Conservation (phyloP, 1,139 yeast species). For the Taphrina communis region DNA sequence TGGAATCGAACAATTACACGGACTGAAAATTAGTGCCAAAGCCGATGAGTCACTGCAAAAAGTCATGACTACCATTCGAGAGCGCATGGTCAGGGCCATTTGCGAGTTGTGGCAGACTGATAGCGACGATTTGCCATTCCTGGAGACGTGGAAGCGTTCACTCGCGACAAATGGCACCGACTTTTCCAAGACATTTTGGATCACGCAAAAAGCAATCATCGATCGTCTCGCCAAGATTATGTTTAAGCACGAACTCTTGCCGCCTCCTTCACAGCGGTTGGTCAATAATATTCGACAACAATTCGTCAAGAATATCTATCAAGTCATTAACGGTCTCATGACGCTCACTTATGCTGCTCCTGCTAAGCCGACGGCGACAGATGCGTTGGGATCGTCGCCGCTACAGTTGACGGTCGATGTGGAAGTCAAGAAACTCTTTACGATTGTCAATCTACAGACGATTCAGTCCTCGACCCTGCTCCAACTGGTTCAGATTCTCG, state of each 20-base stretch:
- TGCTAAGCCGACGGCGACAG: not conserved
- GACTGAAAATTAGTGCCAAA: slow-evolving; percentile 54
- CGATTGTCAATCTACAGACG: slow-evolving; percentile 60
- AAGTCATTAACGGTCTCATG: slow-evolving; percentile 50
- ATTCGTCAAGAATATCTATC: slow-evolving; percentile 53
- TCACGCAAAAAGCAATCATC: slow-evolving; percentile 49
- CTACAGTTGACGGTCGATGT: slow-evolving; percentile 1
- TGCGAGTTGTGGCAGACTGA: slow-evolving; percentile 58
- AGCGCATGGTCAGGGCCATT: slow-evolving; percentile 57
- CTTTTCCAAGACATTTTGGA: slow-evolving; percentile 47
- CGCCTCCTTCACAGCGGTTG: slow-evolving; percentile 59
- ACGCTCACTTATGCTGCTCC: slow-evolving; percentile 44
- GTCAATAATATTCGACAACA: slow-evolving; percentile 55
- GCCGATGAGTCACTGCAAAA: slow-evolving; percentile 54
- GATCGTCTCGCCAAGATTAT: slow-evolving; percentile 49
- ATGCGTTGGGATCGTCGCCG: no score
- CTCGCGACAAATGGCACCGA: slow-evolving; percentile 47
- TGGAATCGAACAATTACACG: slow-evolving; percentile 57
- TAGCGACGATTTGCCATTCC: slow-evolving; percentile 22
- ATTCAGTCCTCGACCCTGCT: slow-evolving; percentile 59
- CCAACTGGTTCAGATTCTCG: slow-evolving; percentile 57
- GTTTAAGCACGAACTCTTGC: slow-evolving; percentile 50
- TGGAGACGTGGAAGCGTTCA: slow-evolving; percentile 21
- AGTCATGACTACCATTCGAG: slow-evolving; percentile 54
- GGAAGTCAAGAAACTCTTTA: slow-evolving; percentile 40